These are phyloP conservation scores for Cynara cardunculus DNA, from an alignment of 129 eudicot species.

Conservation along the genomic window DNA sequence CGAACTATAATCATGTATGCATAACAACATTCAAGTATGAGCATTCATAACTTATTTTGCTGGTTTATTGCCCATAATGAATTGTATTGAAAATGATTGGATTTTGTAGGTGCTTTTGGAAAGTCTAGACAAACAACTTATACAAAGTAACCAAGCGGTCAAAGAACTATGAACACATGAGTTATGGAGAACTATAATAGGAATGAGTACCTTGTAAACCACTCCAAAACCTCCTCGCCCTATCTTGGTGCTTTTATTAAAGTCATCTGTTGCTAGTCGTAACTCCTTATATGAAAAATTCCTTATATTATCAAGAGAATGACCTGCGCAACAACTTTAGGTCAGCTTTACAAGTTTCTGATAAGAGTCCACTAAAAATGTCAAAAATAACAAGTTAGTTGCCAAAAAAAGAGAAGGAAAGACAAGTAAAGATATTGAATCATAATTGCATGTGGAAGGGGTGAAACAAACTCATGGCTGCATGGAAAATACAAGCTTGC, in stretches of 20 bases:
- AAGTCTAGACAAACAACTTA: neutral
- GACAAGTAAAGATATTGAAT: neutral
- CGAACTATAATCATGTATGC: neutral
- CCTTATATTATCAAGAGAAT: slow-evolving; percentile 45
- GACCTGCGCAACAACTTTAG: slow-evolving; percentile 41
- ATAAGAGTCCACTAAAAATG: slow-evolving; percentile 4
- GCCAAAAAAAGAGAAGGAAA: neutral
- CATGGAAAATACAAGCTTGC: too few relatives aligned
- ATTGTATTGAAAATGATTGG: neutral
- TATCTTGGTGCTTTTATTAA: slow-evolving; percentile 64
- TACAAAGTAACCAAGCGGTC: neutral
- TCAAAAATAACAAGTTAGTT: neutral
- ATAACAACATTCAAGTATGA: neutral
- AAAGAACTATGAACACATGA: neutral
- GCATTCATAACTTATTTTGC: slow-evolving; percentile 8
- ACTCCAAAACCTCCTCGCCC: slow-evolving; percentile 98
- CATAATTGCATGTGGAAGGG: too few relatives aligned
- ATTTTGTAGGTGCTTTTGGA: neutral
- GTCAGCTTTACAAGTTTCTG: neutral
- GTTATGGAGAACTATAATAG: neutral
- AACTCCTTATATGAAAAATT: slow-evolving; percentile 66
- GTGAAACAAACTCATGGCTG: too few relatives aligned
- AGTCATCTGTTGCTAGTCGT: slow-evolving; percentile 61
- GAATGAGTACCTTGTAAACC: slow-evolving; percentile 75
- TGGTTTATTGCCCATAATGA: neutral